Evolutionary conservation across 2,329 filamentous ascomycete species (phyloP).

Genomic region (Plectosphaerella plurivora): DNA sequence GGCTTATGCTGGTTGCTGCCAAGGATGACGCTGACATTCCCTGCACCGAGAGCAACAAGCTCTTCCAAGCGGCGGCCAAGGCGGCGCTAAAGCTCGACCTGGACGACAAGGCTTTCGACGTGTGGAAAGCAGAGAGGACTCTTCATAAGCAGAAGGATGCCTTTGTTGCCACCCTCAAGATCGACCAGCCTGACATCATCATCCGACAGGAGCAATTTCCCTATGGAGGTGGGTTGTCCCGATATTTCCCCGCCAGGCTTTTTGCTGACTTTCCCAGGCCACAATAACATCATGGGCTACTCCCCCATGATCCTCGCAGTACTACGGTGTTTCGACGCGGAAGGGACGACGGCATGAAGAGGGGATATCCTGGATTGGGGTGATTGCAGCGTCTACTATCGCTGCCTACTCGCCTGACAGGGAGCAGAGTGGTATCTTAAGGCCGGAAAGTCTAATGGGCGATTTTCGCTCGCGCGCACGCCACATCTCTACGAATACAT

Average conservation of each 20-base stretch:
- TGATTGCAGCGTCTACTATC: too few species aligned
- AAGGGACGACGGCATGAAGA: constrained; percentile 11
- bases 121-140: constrained; percentile 42
- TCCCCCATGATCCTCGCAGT: constrained; percentile 60
- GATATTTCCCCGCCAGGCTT: not conserved
- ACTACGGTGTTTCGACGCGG: constrained; percentile 56
- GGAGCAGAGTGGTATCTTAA: too few species aligned
- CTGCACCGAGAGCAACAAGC: constrained; percentile 61
- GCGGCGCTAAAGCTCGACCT: constrained; percentile 35
- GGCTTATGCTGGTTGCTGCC: constrained; percentile 74
- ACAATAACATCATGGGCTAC: constrained; percentile 66
- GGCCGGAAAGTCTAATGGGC: too few species aligned
- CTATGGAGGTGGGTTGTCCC: constrained; percentile 43
- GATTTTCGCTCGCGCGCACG: too few species aligned
- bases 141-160: constrained; percentile 37
- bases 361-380: constrained; percentile 1
- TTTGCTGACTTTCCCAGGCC: constrained; percentile 40
- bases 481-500: too few species aligned
- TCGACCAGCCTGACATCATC: constrained; percentile 36
- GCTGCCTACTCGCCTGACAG: too few species aligned
- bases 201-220: constrained; percentile 51
- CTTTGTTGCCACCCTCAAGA: constrained; percentile 42
- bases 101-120: constrained; percentile 31
- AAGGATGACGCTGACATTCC: constrained; percentile 79
- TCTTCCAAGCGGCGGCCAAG: constrained; percentile 57